Percentiles rank a stretch among this genome's conserved stretches.
These are phyloP conservation scores for Russula abietina DNA, from an alignment of 768 basidiomycete genomes.

Conservation along the genomic window DNA sequence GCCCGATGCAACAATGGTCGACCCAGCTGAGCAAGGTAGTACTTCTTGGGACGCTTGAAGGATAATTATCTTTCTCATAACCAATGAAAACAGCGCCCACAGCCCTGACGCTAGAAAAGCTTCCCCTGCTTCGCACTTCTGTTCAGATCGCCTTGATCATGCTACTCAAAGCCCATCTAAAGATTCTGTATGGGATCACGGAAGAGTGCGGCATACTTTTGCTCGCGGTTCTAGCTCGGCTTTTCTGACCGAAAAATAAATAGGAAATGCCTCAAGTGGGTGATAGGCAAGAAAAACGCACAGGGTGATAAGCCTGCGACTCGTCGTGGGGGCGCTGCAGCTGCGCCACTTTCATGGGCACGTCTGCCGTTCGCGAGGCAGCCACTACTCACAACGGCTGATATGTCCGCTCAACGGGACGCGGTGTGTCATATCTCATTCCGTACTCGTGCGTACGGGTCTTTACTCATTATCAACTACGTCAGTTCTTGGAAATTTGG, in stretches of 20 bases:
- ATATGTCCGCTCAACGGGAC: conserved; percentile 54
- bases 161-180: conserved; percentile 81
- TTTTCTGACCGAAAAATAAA: background rate
- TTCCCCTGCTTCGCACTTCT: conserved; percentile 53
- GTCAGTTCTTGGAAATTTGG: conserved; percentile 75
- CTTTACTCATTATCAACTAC: background rate
- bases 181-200: conserved; percentile 73
- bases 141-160: conserved; percentile 80
- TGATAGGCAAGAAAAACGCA: conserved; percentile 82
- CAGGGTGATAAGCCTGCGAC: conserved; percentile 77
- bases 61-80: background rate
- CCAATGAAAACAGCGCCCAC: background rate
- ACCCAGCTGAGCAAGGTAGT: conserved; percentile 2
- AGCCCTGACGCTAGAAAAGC: conserved; percentile 20
- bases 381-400: conserved; percentile 55
- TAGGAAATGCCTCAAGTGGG: conserved; percentile 90
- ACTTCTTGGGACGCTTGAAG: too few relatives aligned
- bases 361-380: conserved; percentile 60
- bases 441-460: background rate
- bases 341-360: conserved; percentile 63
- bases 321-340: conserved; percentile 53
- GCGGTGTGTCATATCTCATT: conserved; percentile 41
- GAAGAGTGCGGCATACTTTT: conserved; percentile 74
- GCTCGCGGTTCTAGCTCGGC: background rate
- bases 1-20: background rate